Conservation (phyloP, 345 rosid species). For the Clausena lansium region DNA sequence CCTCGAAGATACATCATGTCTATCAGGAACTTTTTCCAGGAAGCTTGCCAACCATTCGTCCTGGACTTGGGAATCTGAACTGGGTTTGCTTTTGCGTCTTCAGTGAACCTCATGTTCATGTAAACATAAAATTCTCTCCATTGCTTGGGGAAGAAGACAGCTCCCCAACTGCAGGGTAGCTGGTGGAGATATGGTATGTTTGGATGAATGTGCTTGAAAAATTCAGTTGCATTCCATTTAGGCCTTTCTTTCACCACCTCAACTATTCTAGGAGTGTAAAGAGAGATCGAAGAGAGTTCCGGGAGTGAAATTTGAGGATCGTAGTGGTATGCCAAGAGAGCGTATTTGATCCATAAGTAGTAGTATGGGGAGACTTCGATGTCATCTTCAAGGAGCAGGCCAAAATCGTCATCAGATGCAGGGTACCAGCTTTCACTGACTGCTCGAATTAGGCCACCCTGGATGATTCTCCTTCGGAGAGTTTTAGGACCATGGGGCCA, state of each 20-base stretch:
- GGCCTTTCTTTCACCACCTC: constrained; percentile 98
- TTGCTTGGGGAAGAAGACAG: constrained; percentile 96
- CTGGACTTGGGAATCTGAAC: constrained; percentile 96
- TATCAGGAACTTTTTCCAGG: constrained; percentile 95
- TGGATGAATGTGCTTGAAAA: constrained; percentile 81
- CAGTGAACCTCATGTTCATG: constrained; percentile 98
- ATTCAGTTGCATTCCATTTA: constrained; percentile 83
- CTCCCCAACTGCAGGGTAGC: constrained; percentile 97
- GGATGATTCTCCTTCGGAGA: constrained; percentile 89
- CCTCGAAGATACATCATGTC: constrained; percentile 99
- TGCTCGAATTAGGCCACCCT: constrained; percentile 97
- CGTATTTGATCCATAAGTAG: constrained; percentile 93
- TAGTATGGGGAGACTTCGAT: constrained; percentile 96
- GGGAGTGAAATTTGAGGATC: constrained; percentile 85
- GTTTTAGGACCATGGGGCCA: constrained; percentile 97
- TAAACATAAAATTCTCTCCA: constrained; percentile 98
- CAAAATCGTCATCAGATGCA: constrained; percentile 79
- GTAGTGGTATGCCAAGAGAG: constrained; percentile 86
- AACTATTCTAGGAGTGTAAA: constrained; percentile 83
- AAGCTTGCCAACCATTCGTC: constrained; percentile 99
- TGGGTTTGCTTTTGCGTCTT: constrained; percentile 77
- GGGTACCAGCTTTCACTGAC: constrained; percentile 99
- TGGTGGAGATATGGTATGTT: constrained; percentile 97
- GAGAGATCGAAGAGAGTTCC: constrained; percentile 83
- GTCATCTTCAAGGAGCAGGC: constrained; percentile 90